A percentile compares a stretch with the other conserved stretches of the same genome.
These are phyloP conservation scores for Mrakia hoshinonis DNA, from an alignment of 768 basidiomycete genomes.

Conservation along the genomic window DNA sequence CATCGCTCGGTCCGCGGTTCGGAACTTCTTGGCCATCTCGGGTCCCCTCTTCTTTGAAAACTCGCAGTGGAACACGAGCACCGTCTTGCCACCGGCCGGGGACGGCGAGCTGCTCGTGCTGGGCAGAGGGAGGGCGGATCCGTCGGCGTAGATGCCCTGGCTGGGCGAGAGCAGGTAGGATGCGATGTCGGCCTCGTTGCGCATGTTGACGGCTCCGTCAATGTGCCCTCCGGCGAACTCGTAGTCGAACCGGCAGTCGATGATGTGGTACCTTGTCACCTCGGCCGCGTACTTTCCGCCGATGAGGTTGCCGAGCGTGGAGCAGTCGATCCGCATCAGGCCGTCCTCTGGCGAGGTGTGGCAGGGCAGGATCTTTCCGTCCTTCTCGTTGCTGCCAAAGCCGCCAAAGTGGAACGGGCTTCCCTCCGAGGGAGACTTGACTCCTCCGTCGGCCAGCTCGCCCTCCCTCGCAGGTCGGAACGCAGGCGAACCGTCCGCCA, in stretches of 20 bases:
- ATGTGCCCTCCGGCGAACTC: constrained; percentile 93
- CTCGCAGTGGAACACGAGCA: constrained; percentile 96
- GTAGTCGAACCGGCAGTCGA: constrained; percentile 97
- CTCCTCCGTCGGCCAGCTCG: neutral
- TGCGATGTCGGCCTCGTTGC: constrained; percentile 68
- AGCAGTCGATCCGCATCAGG: constrained; percentile 72
- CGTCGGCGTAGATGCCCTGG: constrained; percentile 37
- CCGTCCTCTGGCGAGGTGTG: constrained; percentile 90
- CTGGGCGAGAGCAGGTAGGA: constrained; percentile 56
- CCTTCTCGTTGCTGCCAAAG: constrained; percentile 60
- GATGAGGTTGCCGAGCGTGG: constrained; percentile 74
- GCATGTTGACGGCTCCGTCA: constrained; percentile 82
- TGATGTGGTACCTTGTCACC: constrained; percentile 64
- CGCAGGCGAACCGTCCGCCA: constrained; percentile 11
- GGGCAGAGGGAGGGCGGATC: constrained; percentile 41
- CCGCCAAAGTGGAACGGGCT: constrained; percentile 12
- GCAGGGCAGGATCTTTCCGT: constrained; percentile 89
- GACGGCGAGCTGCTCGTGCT: constrained; percentile 56
- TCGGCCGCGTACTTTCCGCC: constrained; percentile 60
- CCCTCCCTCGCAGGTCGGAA: constrained; percentile 2
- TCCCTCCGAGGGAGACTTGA: constrained; percentile 15
- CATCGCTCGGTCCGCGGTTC: constrained; percentile 77
- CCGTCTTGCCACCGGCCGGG: constrained; percentile 54
- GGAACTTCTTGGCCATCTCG: constrained; percentile 92
- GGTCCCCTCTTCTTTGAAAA: constrained; percentile 92